A percentile compares a stretch with the other conserved stretches of the same genome.
Conservation (phyloP, 1,284 basidiomycete genomes). For the Lignosus rhinocerotis region DNA sequence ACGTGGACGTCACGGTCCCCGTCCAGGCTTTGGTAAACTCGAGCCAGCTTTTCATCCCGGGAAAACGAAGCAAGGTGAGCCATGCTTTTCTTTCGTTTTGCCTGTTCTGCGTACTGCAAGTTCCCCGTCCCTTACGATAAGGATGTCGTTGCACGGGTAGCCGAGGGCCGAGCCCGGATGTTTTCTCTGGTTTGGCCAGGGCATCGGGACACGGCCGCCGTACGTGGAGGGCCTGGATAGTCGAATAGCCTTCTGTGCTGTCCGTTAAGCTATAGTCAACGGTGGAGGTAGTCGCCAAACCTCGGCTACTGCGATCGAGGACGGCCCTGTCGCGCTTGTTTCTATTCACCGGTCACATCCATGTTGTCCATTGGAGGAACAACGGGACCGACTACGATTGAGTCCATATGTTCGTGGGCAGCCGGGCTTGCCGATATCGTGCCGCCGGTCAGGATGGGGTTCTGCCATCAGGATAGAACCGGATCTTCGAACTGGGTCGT, state of each 20-base stretch:
- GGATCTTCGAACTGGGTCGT: neutral
- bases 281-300: neutral
- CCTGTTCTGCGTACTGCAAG: constrained; percentile 3
- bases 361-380: neutral
- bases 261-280: constrained; percentile 8
- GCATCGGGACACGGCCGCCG: constrained; percentile 17
- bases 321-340: neutral
- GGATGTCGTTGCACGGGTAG: constrained; percentile 13
- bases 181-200: constrained; percentile 9
- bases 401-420: constrained; percentile 1
- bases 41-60: constrained; percentile 80
- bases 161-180: constrained; percentile 13
- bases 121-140: constrained; percentile 16
- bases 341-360: neutral
- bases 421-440: constrained; percentile 15
- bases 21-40: constrained; percentile 82
- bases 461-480: constrained; percentile 15
- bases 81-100: neutral
- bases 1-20: constrained; percentile 77
- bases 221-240: constrained; percentile 3
- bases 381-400: neutral
- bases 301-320: neutral
- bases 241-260: constrained; percentile 13
- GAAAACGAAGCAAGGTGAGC: constrained; percentile 65
- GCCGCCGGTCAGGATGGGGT: constrained; percentile 8